phyloP scores from a whole-genome alignment of 257 asterid genomes.

The Capsicum chinense region DNA sequence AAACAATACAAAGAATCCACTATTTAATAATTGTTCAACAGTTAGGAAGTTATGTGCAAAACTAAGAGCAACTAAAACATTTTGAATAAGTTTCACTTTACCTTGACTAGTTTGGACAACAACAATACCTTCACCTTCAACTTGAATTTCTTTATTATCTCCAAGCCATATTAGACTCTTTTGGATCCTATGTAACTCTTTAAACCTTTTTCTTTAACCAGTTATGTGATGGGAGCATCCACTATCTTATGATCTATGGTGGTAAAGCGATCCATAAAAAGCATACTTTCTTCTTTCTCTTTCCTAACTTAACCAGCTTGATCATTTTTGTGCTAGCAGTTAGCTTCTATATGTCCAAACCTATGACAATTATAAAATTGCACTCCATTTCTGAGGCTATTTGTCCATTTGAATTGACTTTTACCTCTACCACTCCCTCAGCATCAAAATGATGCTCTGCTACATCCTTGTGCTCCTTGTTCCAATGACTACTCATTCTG shows the following conservation, averaged over 20 bases:
- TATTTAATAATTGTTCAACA: constrained; percentile 30
- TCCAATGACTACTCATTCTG: no score
- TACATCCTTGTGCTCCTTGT: no score
- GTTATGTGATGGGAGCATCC: not conserved
- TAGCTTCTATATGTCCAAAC: not conserved
- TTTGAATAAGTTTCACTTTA: not conserved
- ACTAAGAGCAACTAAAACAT: constrained; percentile 23
- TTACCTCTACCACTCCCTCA: no score
- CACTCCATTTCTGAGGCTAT: not conserved
- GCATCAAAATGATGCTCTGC: no score
- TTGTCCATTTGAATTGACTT: no score
- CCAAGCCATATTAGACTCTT: not conserved
- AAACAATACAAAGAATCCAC: not conserved
- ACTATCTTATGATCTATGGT: not conserved
- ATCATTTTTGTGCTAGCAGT: not conserved
- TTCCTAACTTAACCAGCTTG: not conserved
- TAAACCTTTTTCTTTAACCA: no score
- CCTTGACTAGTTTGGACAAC: not conserved
- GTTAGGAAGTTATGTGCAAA: constrained; percentile 29
- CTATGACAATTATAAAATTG: constrained; percentile 25
- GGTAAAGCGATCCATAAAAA: constrained; percentile 21
- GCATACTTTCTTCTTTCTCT: constrained; percentile 21
- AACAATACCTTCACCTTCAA: not conserved
- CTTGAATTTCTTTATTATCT: not conserved
- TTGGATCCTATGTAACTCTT: not conserved